phyloP scores from a whole-genome alignment of 129 eudicot genomes.

The Kitagawia praeruptora region DNA sequence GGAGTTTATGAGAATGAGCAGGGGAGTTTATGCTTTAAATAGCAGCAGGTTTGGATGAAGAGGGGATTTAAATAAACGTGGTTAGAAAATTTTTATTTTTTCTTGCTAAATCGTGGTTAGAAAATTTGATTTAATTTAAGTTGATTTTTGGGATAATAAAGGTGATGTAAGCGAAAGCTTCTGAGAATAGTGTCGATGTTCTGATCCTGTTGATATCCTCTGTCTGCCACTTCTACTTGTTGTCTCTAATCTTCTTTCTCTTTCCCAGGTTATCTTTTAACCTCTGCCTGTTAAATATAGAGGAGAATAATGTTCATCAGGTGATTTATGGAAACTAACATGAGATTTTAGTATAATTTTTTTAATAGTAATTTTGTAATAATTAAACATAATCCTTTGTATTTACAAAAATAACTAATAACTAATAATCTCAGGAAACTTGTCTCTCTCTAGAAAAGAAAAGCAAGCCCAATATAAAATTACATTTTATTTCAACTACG shows the following conservation, averaged over 20 bases:
- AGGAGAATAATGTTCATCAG: too few species aligned
- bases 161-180: conserved; percentile 1
- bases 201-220: conserved; percentile 14
- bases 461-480: too few species aligned
- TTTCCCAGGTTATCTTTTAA: neutral
- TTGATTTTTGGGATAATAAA: neutral
- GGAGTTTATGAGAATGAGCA: conserved; percentile 2
- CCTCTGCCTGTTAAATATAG: neutral
- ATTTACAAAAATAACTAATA: too few species aligned
- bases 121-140: neutral
- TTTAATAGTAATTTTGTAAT: too few species aligned
- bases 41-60: conserved; percentile 27
- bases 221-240: conserved; percentile 29
- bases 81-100: neutral
- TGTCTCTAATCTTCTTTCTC: neutral
- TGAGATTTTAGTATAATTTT: too few species aligned
- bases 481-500: too few species aligned
- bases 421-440: too few species aligned
- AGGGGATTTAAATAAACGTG: neutral
- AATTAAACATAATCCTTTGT: too few species aligned
- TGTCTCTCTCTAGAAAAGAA: too few species aligned
- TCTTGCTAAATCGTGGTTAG: too few species aligned
- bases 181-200: conserved; percentile 13
- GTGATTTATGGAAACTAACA: too few species aligned
- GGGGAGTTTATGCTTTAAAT: conserved; percentile 24